Evolutionary conservation across 2,329 filamentous ascomycete species (phyloP), one percentile per base, ranked within the genome.

Genomic region (Metarhizium sp.): DNA sequence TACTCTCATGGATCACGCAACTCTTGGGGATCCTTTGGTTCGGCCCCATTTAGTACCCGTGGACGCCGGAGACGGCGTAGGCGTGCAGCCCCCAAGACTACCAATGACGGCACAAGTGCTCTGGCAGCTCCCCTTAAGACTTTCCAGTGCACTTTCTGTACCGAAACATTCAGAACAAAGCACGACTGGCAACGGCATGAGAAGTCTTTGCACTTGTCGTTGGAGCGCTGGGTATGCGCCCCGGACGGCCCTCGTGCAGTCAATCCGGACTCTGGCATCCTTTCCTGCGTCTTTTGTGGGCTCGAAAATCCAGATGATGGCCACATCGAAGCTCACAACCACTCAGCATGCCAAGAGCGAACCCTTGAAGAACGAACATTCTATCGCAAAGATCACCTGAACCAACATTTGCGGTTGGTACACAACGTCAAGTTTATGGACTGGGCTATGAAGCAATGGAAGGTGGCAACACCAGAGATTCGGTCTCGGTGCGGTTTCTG

Each of bases 181-280:
- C 81, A 86, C 62, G 83, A 86, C 67, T 86, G 83, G 83, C 82
- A 85, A 62, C 75, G 86, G 57, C 86, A 89, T 65, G 86, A 90
- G 63, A 86, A 86, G 61, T 84, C 82, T 52, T 73, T 84, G 59
- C 86, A 80, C 66, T 69, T 81, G 61, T 88, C 81, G 6, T 79
- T 86, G 0, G 83, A 82, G 71, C 76, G 76, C 55, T 89, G 78
- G 86, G 80, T 84, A 57, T 88, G 79, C 64, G 77, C 78, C 4
- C 82, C 81, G 48, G 75, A 81, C 48, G 82, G 82, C 0, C 71
- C 80, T 16, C 74, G 70, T 6, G 77, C 77, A 4, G 67, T 84
- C 40, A 80, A 85, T 55, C 77, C 81, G 2, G 78, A 83, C 2
- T 84, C 78, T n/a, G 81, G 82, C 32, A 70, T 77, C 51, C 63